These are phyloP conservation scores for Fraxinus xanthoxyloides DNA, from an alignment of 305 asterid species.

Conservation along the genomic window DNA sequence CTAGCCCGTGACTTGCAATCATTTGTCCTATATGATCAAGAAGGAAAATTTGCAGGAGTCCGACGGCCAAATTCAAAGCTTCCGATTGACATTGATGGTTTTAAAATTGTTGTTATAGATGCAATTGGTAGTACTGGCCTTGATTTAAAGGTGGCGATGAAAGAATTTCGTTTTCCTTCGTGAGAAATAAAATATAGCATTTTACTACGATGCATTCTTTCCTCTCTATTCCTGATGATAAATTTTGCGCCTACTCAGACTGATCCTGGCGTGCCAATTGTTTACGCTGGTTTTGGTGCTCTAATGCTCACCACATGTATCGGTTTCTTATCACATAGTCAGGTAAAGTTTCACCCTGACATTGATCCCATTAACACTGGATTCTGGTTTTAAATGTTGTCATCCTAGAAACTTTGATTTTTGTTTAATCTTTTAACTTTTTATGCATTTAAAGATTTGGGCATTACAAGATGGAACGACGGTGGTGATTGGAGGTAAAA, in stretches of 20 bases:
- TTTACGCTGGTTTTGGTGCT: constrained; percentile 82
- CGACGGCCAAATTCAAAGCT: constrained; percentile 77
- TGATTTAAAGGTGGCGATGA: constrained; percentile 56
- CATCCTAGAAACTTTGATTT: not conserved
- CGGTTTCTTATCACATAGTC: constrained; percentile 78
- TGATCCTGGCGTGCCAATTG: constrained; percentile 82
- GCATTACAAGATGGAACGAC: constrained; percentile 78
- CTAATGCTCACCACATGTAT: constrained; percentile 87
- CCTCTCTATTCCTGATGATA: not conserved
- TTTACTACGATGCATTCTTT: not conserved
- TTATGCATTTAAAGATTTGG: constrained; percentile 59
- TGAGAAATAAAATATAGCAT: not conserved
- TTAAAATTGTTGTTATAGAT: constrained; percentile 50
- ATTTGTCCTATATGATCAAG: constrained; percentile 69
- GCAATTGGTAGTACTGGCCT: constrained; percentile 78
- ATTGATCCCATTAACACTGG: not conserved
- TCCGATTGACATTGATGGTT: constrained; percentile 71
- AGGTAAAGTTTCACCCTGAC: constrained; percentile 36
- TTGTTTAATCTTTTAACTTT: constrained; percentile 8
- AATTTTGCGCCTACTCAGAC: constrained; percentile 40
- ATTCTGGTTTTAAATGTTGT: not conserved
- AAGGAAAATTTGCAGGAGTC: constrained; percentile 83
- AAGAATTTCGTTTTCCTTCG: not conserved
- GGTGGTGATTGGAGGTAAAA: constrained; percentile 76
- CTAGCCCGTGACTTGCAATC: constrained; percentile 91